Base-by-base conservation (phyloP, 352 stramenopile genomes). In the Phytophthora chlamydospora region DNA sequence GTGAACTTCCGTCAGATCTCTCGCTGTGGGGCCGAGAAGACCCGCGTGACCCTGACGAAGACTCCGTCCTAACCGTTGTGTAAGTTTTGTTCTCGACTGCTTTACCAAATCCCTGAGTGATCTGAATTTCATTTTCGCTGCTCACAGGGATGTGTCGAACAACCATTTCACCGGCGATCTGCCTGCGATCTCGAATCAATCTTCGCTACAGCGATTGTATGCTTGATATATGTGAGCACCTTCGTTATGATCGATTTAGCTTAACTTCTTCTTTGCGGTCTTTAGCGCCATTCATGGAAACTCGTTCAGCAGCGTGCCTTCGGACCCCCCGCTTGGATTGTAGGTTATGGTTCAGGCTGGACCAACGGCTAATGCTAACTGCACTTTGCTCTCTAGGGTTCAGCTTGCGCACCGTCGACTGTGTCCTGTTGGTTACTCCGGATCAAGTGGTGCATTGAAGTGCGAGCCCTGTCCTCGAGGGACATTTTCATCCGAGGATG, bases 201-300 rank as follows among this genome's bases (percentile, higher is more conserved):
- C 78, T 5, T 58, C 47, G 7, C 63, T 91, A 16, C 62, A 58
- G 39, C 58, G 40, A 16, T 85, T 89, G 82, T 89, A 80, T 40
- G 78, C 71, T 32, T n/a, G 1, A 42, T 13, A 10, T 38, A 12
- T 10, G 27, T 24, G 24, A 3, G 16, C 17, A 17, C 7, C 9
- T 27, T 39, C 35, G 29, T 17, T 62, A 38, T n/a, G n/a, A n/a
- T n/a, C n/a, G n/a, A n/a, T n/a, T n/a, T n/a, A n/a, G n/a, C n/a
- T n/a, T n/a, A n/a, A n/a, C n/a, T n/a, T 49, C 36, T 27, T 6
- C 48, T 4, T 49, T 61, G 8, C 5, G 14, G 6, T 13, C n/a
- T 54, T 17, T 31, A 88, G 75, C 19, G 60, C 79, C 39, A 56
- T 83, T 2, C 65, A 62, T 24, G 24, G 59, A 45, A 88, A 88